Evolutionary conservation across 495 filamentous ascomycete genomes (phyloP).

Genomic region (Lasiosphaeria ovina): DNA sequence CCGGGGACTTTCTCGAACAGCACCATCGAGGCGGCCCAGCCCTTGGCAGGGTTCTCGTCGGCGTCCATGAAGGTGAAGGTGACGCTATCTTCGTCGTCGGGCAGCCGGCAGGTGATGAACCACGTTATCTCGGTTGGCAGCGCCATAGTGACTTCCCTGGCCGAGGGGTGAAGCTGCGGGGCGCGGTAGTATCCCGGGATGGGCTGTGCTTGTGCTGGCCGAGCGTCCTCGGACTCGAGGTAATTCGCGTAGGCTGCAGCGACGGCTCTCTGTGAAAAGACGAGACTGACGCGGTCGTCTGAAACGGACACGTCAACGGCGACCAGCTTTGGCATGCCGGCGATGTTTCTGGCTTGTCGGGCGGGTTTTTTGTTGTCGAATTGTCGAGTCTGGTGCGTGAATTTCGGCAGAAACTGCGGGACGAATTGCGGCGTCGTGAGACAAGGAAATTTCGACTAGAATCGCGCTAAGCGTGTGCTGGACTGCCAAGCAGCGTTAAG

Average conservation of each 20-base stretch:
- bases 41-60: constrained; percentile 17
- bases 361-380: not conserved
- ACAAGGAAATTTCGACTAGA: no score
- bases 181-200: constrained; percentile 22
- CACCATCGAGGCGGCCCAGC: constrained; percentile 29
- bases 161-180: constrained; percentile 17
- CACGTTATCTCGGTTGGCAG: constrained; percentile 32
- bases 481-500: no score
- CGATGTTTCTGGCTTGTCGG: not conserved
- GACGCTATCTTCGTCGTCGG: constrained; percentile 35
- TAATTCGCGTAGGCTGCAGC: constrained; percentile 30
- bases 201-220: constrained; percentile 13
- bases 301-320: constrained; percentile 32
- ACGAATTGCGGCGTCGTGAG: not conserved
- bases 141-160: constrained; percentile 28
- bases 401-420: constrained; percentile 1
- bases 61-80: constrained; percentile 29
- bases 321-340: constrained; percentile 29
- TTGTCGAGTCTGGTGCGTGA: not conserved
- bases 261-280: constrained; percentile 33
- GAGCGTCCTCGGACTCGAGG: constrained; percentile 25
- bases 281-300: constrained; percentile 28
- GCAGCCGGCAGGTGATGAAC: constrained; percentile 38
- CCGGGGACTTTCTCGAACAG: constrained; percentile 26
- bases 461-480: no score